phyloP scores from a whole-genome alignment of 2,329 filamentous ascomycete genomes.

The Aspergillus fischeri region DNA sequence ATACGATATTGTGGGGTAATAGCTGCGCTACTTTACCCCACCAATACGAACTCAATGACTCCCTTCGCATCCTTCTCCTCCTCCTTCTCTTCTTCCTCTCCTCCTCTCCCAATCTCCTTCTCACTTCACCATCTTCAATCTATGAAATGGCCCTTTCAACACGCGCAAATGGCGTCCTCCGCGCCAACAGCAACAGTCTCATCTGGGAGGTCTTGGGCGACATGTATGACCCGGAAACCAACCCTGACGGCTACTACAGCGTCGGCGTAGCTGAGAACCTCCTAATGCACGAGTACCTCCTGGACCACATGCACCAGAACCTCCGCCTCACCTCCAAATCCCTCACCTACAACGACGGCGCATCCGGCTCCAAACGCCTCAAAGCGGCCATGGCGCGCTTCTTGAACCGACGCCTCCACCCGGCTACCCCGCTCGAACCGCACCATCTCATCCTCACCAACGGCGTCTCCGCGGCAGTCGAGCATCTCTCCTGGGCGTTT shows the following conservation, averaged over 20 bases:
- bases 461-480: constrained; percentile 33
- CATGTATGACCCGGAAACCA: constrained; percentile 39
- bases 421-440: constrained; percentile 20
- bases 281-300: constrained; percentile 48
- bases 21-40: too few species aligned
- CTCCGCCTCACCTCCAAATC: constrained; percentile 28
- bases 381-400: constrained; percentile 28
- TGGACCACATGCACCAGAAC: constrained; percentile 40
- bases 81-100: too few species aligned
- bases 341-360: constrained; percentile 39
- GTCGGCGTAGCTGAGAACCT: constrained; percentile 52
- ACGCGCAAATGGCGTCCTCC: constrained; percentile 12
- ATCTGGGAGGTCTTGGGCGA: constrained; percentile 47
- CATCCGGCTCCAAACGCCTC: constrained; percentile 23
- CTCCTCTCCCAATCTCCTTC: too few species aligned
- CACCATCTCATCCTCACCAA: constrained; percentile 32
- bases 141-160: constrained; percentile 6
- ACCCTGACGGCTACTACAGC: constrained; percentile 44
- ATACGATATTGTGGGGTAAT: too few species aligned
- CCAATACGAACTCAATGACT: too few species aligned
- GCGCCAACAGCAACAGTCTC: constrained; percentile 10
- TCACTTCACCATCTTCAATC: too few species aligned
- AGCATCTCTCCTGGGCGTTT: constrained; percentile 31
- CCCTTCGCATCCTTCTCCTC: too few species aligned
- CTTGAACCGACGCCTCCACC: constrained; percentile 29